These are phyloP conservation scores for Lithohypha guttulata DNA, from an alignment of 2,329 filamentous ascomycete species.

Conservation along the genomic window DNA sequence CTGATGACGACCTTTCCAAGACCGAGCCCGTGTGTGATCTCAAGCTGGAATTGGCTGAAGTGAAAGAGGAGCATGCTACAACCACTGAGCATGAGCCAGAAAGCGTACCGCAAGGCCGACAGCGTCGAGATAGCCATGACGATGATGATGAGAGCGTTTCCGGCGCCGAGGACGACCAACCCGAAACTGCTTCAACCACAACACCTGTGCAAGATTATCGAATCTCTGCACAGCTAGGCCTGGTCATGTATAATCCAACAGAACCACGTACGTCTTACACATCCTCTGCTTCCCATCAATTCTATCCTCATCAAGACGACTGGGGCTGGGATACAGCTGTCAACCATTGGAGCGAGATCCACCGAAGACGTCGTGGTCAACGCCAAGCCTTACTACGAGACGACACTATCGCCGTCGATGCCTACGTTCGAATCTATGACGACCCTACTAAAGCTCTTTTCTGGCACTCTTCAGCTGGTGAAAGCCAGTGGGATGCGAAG, in stretches of 20 bases:
- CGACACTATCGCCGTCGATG: constrained; percentile 52
- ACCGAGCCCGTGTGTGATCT: constrained; percentile 6
- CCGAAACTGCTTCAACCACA: background rate
- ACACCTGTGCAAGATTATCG: constrained; percentile 28
- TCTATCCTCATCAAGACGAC: constrained; percentile 47
- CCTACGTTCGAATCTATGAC: constrained; percentile 50
- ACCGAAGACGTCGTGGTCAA: constrained; percentile 45
- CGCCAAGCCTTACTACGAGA: constrained; percentile 48
- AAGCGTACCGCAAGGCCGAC: background rate
- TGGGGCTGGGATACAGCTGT: constrained; percentile 56
- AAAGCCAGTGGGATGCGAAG: constrained; percentile 43
- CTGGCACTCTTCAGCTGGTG: constrained; percentile 47
- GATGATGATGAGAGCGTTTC: constrained; percentile 6
- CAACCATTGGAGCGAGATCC: constrained; percentile 48
- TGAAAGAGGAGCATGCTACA: constrained; percentile 6
- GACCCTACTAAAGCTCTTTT: constrained; percentile 51
- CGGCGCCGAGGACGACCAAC: constrained; percentile 2
- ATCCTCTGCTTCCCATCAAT: constrained; percentile 48
- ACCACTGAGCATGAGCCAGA: background rate
- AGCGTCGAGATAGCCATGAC: background rate
- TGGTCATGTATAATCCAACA: constrained; percentile 53
- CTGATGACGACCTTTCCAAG: constrained; percentile 28
- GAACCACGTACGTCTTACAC: constrained; percentile 50
- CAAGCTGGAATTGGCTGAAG: constrained; percentile 1
- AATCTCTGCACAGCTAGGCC: constrained; percentile 49